A percentile compares a stretch with the other conserved stretches of the same genome.
Evolutionary conservation across 2,329 filamentous ascomycete species (phyloP).

Genomic region (Chalaropsis ovoidea): DNA sequence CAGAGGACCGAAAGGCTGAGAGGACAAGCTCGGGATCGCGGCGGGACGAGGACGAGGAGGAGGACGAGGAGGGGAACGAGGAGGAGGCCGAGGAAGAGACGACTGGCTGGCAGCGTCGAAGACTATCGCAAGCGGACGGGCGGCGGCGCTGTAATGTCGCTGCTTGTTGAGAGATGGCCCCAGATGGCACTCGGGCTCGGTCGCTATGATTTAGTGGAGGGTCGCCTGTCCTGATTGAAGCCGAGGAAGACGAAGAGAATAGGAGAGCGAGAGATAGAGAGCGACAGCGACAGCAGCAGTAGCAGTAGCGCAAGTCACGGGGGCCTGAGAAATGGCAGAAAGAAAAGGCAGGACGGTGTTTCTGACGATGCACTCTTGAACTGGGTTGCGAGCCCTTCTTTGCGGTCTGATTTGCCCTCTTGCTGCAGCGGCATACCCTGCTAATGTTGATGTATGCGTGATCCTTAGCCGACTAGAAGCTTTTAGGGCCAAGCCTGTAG

Average conservation of each 20-base stretch:
- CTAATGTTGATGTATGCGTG: not conserved
- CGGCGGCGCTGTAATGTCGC: not conserved
- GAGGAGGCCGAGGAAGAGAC: not conserved
- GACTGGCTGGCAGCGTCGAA: not conserved
- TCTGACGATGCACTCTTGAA: not conserved
- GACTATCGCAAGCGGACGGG: not conserved
- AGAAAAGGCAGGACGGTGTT: not conserved
- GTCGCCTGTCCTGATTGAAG: not conserved
- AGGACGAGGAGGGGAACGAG: too few relatives aligned
- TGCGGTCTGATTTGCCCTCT: not conserved
- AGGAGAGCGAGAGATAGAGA: not conserved
- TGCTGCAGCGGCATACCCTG: constrained; percentile 1
- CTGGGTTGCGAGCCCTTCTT: not conserved
- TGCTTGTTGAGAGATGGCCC: not conserved
- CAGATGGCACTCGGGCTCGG: not conserved
- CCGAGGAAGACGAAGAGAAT: not conserved
- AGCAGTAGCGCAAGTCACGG: not conserved
- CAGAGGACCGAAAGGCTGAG: not conserved
- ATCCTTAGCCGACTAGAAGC: not conserved
- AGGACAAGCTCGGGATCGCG: not conserved
- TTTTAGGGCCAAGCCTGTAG: not conserved
- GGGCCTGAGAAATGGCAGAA: not conserved
- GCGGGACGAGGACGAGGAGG: not conserved
- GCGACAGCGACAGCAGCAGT: not conserved
- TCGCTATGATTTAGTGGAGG: not conserved